Percentiles rank a stretch among this genome's conserved stretches.
Evolutionary conservation across 495 filamentous ascomycete genomes (phyloP).

Genomic region (Penicillium steckii): DNA sequence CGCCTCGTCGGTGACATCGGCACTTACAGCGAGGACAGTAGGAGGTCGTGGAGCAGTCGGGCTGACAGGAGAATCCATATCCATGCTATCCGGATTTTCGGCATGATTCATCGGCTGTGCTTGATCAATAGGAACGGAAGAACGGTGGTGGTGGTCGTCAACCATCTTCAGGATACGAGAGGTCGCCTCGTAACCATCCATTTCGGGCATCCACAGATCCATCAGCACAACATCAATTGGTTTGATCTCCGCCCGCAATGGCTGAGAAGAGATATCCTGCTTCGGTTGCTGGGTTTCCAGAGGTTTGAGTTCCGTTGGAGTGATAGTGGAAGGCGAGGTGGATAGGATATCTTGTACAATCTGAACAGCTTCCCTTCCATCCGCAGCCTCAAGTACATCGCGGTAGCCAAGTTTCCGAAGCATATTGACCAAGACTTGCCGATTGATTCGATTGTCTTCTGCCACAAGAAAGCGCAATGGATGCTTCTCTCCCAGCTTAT

Average conservation of each 20-base stretch:
- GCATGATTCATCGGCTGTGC: not conserved
- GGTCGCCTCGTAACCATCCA: slow-evolving; percentile 80
- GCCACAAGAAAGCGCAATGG: slow-evolving; percentile 73
- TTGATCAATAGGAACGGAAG: slow-evolving; percentile 7
- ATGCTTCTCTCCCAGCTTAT: slow-evolving; percentile 53
- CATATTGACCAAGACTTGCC: slow-evolving; percentile 70
- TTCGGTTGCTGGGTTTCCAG: too few relatives aligned
- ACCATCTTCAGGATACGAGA: slow-evolving; percentile 60
- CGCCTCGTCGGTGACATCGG: slow-evolving; percentile 70
- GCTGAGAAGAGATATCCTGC: slow-evolving; percentile 5
- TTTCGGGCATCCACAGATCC: slow-evolving; percentile 86
- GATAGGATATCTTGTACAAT: slow-evolving; percentile 51
- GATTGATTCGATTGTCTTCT: slow-evolving; percentile 80
- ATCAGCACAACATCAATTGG: slow-evolving; percentile 70
- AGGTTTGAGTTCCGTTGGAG: not conserved
- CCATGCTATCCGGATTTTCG: slow-evolving; percentile 16
- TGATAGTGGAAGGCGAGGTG: slow-evolving; percentile 17
- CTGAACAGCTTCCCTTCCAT: slow-evolving; percentile 70
- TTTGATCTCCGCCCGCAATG: slow-evolving; percentile 27
- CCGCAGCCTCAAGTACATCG: slow-evolving; percentile 65
- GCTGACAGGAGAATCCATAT: slow-evolving; percentile 18
- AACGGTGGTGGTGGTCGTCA: slow-evolving; percentile 29
- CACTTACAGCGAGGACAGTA: slow-evolving; percentile 70
- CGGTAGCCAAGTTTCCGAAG: slow-evolving; percentile 68
- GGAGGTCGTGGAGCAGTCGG: slow-evolving; percentile 22